phyloP scores from a whole-genome alignment of 371 early-diverging fungal species.

The Syncephalastrum racemosum region DNA sequence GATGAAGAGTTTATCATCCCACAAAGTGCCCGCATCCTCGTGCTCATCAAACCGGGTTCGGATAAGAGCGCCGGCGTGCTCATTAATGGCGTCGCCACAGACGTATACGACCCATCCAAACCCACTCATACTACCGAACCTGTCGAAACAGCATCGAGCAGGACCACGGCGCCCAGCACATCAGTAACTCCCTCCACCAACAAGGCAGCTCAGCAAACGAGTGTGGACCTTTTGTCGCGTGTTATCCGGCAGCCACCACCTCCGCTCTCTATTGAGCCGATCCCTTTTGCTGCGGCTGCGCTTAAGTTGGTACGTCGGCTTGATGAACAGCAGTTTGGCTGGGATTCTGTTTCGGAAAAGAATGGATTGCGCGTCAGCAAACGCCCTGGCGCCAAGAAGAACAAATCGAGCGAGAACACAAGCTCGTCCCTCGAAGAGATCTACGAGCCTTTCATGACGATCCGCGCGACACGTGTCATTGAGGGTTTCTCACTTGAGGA shows the following conservation, averaged over 20 bases:
- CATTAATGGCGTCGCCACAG: constrained; percentile 25
- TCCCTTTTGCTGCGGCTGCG: no score
- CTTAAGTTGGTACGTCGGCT: no score
- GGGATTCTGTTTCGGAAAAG: constrained; percentile 53
- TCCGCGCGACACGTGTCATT: constrained; percentile 57
- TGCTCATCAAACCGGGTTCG: constrained; percentile 41
- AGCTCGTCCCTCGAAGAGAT: constrained; percentile 22
- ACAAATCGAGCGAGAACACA: constrained; percentile 1
- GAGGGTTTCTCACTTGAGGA: constrained; percentile 61
- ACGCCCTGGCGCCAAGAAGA: constrained; percentile 25
- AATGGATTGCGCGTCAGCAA: constrained; percentile 47
- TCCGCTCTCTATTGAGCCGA: no score
- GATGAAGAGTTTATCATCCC: constrained; percentile 54
- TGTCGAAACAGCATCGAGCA: not conserved
- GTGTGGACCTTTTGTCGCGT: not conserved
- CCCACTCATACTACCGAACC: not conserved
- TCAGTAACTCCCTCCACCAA: not conserved
- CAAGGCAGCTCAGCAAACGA: not conserved
- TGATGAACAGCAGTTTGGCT: constrained; percentile 44
- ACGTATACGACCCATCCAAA: constrained; percentile 10
- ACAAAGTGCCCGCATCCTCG: constrained; percentile 49
- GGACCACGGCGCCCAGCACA: not conserved
- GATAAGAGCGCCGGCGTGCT: constrained; percentile 5
- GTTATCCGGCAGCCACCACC: not conserved
- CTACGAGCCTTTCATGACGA: constrained; percentile 51